phyloP scores from a whole-genome alignment of 108 stramenopile species.

The Epithemia pelagica region DNA sequence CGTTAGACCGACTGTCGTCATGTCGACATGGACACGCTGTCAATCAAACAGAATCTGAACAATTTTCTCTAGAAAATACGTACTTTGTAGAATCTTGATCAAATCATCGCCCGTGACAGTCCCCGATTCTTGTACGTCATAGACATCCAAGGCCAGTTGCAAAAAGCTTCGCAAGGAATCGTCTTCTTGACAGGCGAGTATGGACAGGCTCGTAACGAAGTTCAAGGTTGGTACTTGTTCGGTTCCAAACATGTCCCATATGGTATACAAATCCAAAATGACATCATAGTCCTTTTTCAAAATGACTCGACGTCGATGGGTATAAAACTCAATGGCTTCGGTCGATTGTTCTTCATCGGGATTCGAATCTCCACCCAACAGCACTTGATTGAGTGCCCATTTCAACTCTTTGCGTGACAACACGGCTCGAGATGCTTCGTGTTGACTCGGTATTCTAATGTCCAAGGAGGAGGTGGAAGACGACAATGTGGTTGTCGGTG shows the following conservation, averaged over 20 bases:
- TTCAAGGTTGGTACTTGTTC: neutral
- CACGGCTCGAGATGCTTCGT: neutral
- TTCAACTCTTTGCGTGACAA: neutral
- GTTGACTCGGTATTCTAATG: neutral
- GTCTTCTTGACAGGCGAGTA: neutral
- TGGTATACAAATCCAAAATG: neutral
- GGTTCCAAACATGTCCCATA: conserved; percentile 1
- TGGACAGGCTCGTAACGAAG: neutral
- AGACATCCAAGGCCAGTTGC: neutral
- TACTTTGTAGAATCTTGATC: neutral
- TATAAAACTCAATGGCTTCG: neutral
- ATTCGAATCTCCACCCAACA: neutral
- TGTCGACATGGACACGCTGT: too few relatives aligned
- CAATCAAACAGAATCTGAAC: too few relatives aligned
- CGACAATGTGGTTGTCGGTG: too few relatives aligned
- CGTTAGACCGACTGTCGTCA: too few relatives aligned
- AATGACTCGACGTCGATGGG: neutral
- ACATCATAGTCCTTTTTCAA: neutral
- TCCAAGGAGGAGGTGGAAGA: neutral
- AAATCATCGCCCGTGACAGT: neutral
- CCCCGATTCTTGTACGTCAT: neutral
- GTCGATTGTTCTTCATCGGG: neutral
- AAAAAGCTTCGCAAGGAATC: neutral
- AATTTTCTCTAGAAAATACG: too few relatives aligned
- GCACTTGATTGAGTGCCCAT: neutral